These are phyloP conservation scores for Fraxinus albicans DNA, from an alignment of 305 asterid genomes.

Conservation along the genomic window DNA sequence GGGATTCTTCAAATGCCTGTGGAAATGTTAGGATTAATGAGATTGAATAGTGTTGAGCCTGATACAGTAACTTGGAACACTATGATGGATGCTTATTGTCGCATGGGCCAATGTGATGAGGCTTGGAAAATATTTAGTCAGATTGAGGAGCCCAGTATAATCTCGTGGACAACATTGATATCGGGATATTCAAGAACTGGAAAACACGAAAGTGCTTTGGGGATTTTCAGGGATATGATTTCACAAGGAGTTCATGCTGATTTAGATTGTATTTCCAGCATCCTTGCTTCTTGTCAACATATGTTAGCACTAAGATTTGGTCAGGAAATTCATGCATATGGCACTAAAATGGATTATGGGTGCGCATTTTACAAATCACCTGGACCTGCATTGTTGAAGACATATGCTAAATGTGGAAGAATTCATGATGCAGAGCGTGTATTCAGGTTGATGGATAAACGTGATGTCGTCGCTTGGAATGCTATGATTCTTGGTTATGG, in stretches of 20 bases:
- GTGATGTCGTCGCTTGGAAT: slow-evolving; percentile 41
- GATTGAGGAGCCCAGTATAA: slow-evolving; percentile 39
- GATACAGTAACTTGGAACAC: slow-evolving; percentile 41
- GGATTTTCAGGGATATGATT: slow-evolving; percentile 32
- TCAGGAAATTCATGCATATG: slow-evolving; percentile 41
- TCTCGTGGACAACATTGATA: slow-evolving; percentile 48
- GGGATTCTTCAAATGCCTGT: slow-evolving; percentile 32
- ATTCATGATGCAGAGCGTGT: slow-evolving; percentile 27
- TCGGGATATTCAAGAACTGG: slow-evolving; percentile 48
- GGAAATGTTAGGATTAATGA: slow-evolving; percentile 32
- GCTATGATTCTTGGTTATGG: slow-evolving; percentile 43
- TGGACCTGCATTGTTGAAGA: slow-evolving; percentile 41
- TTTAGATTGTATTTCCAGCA: slow-evolving; percentile 41
- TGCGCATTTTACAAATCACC: slow-evolving; percentile 33
- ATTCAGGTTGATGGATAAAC: slow-evolving; percentile 37
- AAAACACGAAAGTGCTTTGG: slow-evolving; percentile 21
- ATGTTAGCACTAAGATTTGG: slow-evolving; percentile 28
- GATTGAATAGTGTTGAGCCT: slow-evolving; percentile 30
- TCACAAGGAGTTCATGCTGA: slow-evolving; percentile 29
- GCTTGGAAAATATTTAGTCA: slow-evolving; percentile 31
- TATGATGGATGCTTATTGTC: slow-evolving; percentile 44
- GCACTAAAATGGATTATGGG: slow-evolving; percentile 24
- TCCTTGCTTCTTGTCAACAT: slow-evolving; percentile 36
- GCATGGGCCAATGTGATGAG: slow-evolving; percentile 43
- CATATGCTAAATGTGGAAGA: slow-evolving; percentile 36